phyloP scores from a whole-genome alignment of 2,329 filamentous ascomycete species.

The Penicillium sp. region DNA sequence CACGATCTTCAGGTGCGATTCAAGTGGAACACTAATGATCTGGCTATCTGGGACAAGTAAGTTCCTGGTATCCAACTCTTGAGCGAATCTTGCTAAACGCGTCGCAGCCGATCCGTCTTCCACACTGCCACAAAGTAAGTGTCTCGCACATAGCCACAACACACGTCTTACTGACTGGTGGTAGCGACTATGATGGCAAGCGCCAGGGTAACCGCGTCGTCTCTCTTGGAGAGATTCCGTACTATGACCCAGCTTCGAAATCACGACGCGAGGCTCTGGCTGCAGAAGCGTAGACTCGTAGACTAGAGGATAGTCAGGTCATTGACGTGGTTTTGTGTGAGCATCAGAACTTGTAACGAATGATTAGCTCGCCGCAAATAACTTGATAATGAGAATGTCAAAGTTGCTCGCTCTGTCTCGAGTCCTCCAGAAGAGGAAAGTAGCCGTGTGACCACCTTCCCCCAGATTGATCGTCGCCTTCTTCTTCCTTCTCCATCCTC shows the following conservation, averaged over 20 bases:
- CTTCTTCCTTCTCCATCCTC: too few species aligned
- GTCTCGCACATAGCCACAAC: too few species aligned
- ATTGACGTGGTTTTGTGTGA: background rate
- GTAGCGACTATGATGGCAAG: slow-evolving; percentile 6
- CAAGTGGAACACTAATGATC: slow-evolving; percentile 12
- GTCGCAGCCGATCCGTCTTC: slow-evolving; percentile 10
- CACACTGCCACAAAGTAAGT: slow-evolving; percentile 13
- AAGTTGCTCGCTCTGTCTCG: background rate
- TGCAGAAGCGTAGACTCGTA: background rate
- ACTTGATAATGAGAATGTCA: background rate
- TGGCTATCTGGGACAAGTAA: slow-evolving; percentile 21
- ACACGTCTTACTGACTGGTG: background rate
- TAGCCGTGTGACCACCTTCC: too few species aligned
- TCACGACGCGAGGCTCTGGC: background rate
- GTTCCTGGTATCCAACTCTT: slow-evolving; percentile 2
- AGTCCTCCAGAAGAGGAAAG: background rate
- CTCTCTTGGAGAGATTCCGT: slow-evolving; percentile 9
- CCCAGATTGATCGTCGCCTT: too few species aligned
- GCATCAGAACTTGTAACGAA: too few species aligned
- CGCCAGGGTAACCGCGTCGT: slow-evolving; percentile 8
- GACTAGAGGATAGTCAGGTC: background rate
- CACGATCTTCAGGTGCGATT: slow-evolving; percentile 17
- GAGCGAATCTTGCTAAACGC: background rate
- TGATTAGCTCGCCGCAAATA: background rate
- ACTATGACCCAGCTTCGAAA: slow-evolving; percentile 6